Base-by-base conservation (phyloP, 1,284 basidiomycete species). In the Irpex rosettiformis region DNA sequence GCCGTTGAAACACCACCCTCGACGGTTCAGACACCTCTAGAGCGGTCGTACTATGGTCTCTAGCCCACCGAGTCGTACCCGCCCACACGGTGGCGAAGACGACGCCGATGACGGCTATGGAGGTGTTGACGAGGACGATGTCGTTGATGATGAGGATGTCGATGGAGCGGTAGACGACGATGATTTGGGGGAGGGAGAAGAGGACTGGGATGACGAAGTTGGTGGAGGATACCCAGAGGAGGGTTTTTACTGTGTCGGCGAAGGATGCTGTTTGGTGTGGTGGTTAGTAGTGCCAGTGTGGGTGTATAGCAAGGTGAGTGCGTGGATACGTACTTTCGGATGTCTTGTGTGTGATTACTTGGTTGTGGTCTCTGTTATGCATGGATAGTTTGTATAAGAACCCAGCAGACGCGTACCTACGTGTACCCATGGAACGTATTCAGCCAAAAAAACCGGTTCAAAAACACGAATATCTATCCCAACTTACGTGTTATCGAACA, bases 151-250 rank as follows among this genome's bases (percentile, higher is more conserved):
- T 18, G 21, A 66, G 3, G 0, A 61, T 42, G 52, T 67, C 48
- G 47, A 69, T 60, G 51, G 29, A 54, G 25, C 63, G 62, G 54
- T 72, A 72, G 22, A 73, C 63, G 54, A 72, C 61, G 22, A 71
- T 55, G 55, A 72, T 66, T 54, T 73, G 71, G 2, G 52, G 68
- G 27, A 72, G 61, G 27, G 71, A 72, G 54, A 73, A 71, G n/a
- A 71, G 52, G 0, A 70, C 61, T 0, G 72, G 71, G 43, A 73
- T 64, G 47, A 72, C 64, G 54, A 71, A 72, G 61, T 71, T 72
- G 27, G 68, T 67, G 2, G 62, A 53, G 2, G 68, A 61, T 47
- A 71, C 70, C 68, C 70, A 73, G 59, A 72, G 68, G 21, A 73
- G 60, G 0, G 64, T 71, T 68, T 56, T 52, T 16, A 57, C 29